Conservation (phyloP, 192 early-diverging fungal species). For the Rhizophagus prolifer region DNA sequence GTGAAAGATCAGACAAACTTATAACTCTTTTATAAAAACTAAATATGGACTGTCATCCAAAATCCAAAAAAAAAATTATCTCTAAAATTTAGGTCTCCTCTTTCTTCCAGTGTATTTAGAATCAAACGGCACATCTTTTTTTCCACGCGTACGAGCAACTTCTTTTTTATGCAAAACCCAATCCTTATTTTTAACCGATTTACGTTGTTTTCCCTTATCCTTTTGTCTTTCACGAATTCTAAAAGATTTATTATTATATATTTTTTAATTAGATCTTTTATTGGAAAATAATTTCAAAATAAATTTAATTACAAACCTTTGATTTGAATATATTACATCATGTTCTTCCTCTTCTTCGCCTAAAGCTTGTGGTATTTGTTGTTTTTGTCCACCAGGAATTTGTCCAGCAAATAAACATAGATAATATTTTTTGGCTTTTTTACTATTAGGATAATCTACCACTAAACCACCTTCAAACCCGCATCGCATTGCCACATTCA, state of each 20-base stretch:
- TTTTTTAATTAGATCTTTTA: constrained; percentile 12
- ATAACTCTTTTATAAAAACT: background rate
- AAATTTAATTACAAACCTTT: constrained; percentile 3
- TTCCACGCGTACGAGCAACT: constrained; percentile 72
- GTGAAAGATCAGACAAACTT: background rate
- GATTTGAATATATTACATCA: constrained; percentile 28
- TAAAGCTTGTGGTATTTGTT: constrained; percentile 62
- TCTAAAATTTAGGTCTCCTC: constrained; percentile 82
- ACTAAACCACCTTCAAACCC: constrained; percentile 96
- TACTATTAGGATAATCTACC: constrained; percentile 94
- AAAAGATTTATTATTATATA: background rate
- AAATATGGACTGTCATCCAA: background rate
- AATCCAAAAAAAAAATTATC: background rate
- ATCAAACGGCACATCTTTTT: constrained; percentile 75
- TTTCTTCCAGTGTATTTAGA: constrained; percentile 96
- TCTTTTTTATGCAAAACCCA: constrained; percentile 95
- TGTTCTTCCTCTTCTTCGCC: constrained; percentile 55
- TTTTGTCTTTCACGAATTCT: constrained; percentile 24
- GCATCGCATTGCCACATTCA: constrained; percentile 80
- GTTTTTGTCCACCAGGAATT: constrained; percentile 49
- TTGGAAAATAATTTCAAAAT: constrained; percentile 14
- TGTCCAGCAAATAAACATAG: constrained; percentile 95
- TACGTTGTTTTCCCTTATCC: constrained; percentile 45
- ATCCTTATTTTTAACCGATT: constrained; percentile 76
- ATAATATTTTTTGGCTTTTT: constrained; percentile 97